These are phyloP conservation scores for Lasiosphaeriaceae sp. DNA, from an alignment of 495 filamentous ascomycete genomes.

Conservation along the genomic window DNA sequence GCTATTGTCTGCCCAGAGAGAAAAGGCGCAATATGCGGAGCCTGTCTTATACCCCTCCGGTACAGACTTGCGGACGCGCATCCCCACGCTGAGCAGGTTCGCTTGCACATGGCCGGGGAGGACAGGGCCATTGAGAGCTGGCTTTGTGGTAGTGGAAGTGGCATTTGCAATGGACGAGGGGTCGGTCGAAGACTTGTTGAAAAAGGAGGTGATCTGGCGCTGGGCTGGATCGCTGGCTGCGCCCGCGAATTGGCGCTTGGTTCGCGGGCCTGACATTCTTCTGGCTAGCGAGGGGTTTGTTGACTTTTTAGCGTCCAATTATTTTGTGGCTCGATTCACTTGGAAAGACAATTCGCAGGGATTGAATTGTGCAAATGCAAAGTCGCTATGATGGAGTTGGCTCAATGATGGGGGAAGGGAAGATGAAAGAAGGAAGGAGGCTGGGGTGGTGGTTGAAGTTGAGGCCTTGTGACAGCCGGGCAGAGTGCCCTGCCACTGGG, in stretches of 20 bases:
- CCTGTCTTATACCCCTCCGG: constrained; percentile 88
- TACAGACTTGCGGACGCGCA: constrained; percentile 87
- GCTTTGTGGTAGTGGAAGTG: constrained; percentile 5
- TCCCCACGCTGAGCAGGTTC: constrained; percentile 79
- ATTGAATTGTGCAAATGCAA: no score
- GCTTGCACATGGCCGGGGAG: constrained; percentile 66
- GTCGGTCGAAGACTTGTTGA: constrained; percentile 16
- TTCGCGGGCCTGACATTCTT: constrained; percentile 41
- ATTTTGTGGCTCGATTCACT: no score
- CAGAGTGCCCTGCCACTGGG: not conserved
- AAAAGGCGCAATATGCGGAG: constrained; percentile 40
- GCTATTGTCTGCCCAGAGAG: constrained; percentile 38
- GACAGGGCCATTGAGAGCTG: constrained; percentile 42
- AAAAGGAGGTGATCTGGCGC: constrained; percentile 49
- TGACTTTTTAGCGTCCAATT: not conserved
- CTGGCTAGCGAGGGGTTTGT: not conserved
- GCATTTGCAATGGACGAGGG: constrained; percentile 4
- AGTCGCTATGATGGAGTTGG: no score
- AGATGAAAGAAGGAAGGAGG: no score
- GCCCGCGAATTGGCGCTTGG: constrained; percentile 49
- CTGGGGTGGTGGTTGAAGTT: no score
- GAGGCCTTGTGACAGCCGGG: no score
- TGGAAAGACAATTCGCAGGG: no score
- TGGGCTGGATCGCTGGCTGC: constrained; percentile 47
- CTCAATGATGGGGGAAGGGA: no score